Conservation (phyloP, 306 rosid species). For the Urtica urens region DNA sequence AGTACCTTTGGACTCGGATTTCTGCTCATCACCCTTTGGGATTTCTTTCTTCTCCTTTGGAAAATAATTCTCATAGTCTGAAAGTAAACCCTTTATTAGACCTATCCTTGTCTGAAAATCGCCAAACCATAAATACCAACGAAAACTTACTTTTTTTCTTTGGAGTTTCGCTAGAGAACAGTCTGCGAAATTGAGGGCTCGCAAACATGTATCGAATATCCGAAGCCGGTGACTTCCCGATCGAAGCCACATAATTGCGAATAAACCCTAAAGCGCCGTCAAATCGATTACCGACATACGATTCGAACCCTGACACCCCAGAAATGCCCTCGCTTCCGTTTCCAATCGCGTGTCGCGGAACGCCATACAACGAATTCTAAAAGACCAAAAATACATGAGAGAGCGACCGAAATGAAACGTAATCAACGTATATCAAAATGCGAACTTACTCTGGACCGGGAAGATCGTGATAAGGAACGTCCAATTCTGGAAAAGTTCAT, state of each 20-base stretch:
- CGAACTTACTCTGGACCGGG: slow-evolving; percentile 39
- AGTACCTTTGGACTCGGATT: slow-evolving; percentile 58
- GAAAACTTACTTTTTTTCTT: slow-evolving; percentile 70
- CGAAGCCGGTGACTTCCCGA: slow-evolving; percentile 25
- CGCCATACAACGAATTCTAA: slow-evolving; percentile 43
- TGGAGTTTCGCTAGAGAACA: slow-evolving; percentile 70
- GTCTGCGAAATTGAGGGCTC: slow-evolving; percentile 48
- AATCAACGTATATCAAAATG: neutral
- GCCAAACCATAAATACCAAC: neutral
- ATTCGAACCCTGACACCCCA: slow-evolving; percentile 25
- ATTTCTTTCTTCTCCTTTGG: slow-evolving; percentile 83
- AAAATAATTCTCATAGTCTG: slow-evolving; percentile 80
- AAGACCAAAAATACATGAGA: neutral
- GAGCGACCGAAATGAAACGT: neutral
- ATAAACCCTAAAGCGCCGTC: slow-evolving; percentile 50
- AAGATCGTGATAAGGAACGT: slow-evolving; percentile 59
- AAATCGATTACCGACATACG: slow-evolving; percentile 24
- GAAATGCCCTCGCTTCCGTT: slow-evolving; percentile 20
- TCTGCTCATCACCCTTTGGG: slow-evolving; percentile 62
- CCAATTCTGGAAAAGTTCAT: slow-evolving; percentile 56
- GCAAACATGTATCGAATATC: slow-evolving; percentile 37
- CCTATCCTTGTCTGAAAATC: neutral
- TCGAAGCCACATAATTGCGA: slow-evolving; percentile 40
- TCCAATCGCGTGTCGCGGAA: slow-evolving; percentile 32
- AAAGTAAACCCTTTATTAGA: slow-evolving; percentile 3